phyloP scores from a whole-genome alignment of 2,329 filamentous ascomycete genomes.

The Dothistroma septosporum region DNA sequence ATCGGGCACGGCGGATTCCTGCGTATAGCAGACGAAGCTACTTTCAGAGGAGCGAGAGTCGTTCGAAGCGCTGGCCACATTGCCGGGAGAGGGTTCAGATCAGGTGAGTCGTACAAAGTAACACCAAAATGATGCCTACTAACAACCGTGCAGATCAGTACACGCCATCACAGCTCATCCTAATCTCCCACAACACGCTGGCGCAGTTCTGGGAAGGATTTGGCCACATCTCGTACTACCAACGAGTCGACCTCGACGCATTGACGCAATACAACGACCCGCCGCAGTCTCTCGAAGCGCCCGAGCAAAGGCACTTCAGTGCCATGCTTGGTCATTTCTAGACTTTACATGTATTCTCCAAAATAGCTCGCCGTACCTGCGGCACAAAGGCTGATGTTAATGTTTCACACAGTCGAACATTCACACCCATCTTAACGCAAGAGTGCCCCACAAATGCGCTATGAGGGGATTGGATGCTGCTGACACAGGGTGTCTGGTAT shows the following conservation, averaged over 20 bases:
- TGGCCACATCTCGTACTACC: slow-evolving; percentile 48
- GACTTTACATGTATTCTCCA: neutral
- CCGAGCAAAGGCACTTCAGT: neutral
- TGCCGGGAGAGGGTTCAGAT: slow-evolving; percentile 64
- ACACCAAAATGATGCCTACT: neutral
- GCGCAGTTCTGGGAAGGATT: slow-evolving; percentile 75
- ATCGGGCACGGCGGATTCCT: slow-evolving; percentile 65
- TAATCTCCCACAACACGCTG: slow-evolving; percentile 70
- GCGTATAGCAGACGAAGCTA: slow-evolving; percentile 58
- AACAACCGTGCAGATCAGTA: slow-evolving; percentile 59
- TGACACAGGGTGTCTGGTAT: neutral
- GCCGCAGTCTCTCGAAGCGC: neutral
- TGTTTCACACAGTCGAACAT: neutral
- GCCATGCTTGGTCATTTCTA: slow-evolving; percentile 2
- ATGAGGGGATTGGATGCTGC: neutral
- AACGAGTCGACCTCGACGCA: slow-evolving; percentile 45
- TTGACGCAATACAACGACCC: slow-evolving; percentile 20
- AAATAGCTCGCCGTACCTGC: neutral
- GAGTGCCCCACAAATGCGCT: neutral
- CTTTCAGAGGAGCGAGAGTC: slow-evolving; percentile 69
- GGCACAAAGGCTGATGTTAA: neutral
- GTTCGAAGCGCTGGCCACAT: slow-evolving; percentile 75
- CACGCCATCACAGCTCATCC: slow-evolving; percentile 69
- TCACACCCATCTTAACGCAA: neutral
- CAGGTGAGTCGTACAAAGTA: slow-evolving; percentile 54